Evolutionary conservation across 371 early-diverging fungal genomes (phyloP).

Genomic region (Zychaea mexicana): DNA sequence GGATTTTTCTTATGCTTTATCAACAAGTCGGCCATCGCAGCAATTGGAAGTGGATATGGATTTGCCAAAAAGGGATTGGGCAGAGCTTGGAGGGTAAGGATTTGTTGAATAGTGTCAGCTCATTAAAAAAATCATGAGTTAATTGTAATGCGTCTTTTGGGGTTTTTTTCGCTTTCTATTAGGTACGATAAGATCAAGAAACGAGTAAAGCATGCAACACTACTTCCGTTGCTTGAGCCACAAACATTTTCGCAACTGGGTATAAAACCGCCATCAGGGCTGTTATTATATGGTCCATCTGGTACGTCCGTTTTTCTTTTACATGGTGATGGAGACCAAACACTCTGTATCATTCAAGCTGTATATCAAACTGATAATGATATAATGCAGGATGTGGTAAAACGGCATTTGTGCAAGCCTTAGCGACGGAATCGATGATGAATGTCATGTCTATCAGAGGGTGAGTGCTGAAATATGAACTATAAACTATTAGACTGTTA

Average conservation of each 20-base stretch:
- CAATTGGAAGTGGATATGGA: conserved; percentile 51
- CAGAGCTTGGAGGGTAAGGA: conserved; percentile 60
- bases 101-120: neutral
- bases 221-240: conserved; percentile 69
- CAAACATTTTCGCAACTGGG: conserved; percentile 69
- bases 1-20: conserved; percentile 52
- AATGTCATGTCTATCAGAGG: conserved; percentile 81
- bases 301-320: no score
- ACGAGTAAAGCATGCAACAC: conserved; percentile 71
- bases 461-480: conserved; percentile 30
- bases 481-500: no score
- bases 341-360: no score
- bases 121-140: neutral
- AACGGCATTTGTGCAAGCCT: conserved; percentile 76
- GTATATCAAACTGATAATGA: no score
- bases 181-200: conserved; percentile 69
- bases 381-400: conserved; percentile 87
- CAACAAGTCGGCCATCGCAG: conserved; percentile 49
- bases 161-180: no score
- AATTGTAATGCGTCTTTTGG: no score
- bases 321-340: no score
- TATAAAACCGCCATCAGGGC: conserved; percentile 74
- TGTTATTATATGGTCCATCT: conserved; percentile 87
- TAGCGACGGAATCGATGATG: conserved; percentile 70
- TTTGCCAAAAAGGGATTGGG: conserved; percentile 44